Evolutionary conservation across 495 filamentous ascomycete species (phyloP), one percentile per base, ranked within the genome.

Genomic region (Penicilliopsis zonata): DNA sequence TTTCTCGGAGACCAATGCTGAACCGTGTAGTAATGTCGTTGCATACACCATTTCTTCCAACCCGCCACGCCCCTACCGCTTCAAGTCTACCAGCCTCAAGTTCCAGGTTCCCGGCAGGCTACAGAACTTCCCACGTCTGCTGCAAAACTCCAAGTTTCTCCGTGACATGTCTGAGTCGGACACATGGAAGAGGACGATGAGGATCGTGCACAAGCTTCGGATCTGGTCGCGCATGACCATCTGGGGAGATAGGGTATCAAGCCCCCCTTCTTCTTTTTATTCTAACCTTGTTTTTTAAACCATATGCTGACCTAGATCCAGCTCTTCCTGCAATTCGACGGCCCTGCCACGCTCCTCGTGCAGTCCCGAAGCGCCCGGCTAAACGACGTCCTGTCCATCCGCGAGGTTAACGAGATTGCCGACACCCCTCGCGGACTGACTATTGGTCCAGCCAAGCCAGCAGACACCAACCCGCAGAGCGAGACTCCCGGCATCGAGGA

Each of bases 251-350:
- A 61, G 88, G 41, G 77, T 82, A 61, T 37, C 10, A 4, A 28
- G 17, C 27, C 30, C 3, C 15, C n/a, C n/a, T 31, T 16, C 16
- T 13, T 12, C 6, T 18, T 21, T 13, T 20, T 19, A 17, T 16
- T 29, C 19, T 25, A 7, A 22, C 9, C 27, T 13, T 25, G n/a
- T n/a, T n/a, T 4, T 20, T 9, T 12, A 13, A 7, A 17, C 10
- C 7, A 1, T 3, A 3, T 13, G 13, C 20, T 24, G 8, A 23
- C 44, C 45, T 30, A 53, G 28, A 18, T 19, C 7, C 36, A 81
- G 76, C 63, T 95, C 9, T 96, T 96, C 48, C 60, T 96, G 14
- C 78, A 82, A 43, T 94, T 98, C 45, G 68, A 78, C 15, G 90
- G 90, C 0, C 90, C 90, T 13, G 72, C 69, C 2, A 94, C 78